Evolutionary conservation across 176 grass and related monocot genomes (phyloP).

Genomic region (Phyllostachys edulis): DNA sequence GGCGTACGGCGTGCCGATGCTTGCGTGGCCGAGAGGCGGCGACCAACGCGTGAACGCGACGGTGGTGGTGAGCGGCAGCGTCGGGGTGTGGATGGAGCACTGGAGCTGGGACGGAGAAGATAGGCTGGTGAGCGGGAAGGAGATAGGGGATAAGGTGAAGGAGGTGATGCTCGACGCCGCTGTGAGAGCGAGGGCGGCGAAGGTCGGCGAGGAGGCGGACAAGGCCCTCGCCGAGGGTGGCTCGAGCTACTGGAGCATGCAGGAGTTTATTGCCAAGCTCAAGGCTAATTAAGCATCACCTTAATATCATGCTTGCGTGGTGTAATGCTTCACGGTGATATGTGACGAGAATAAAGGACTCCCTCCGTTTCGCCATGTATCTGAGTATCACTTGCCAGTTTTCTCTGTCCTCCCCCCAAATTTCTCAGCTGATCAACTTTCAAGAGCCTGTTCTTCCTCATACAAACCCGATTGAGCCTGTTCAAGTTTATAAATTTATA

Average conservation of each 20-base stretch:
- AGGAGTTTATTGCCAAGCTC: constrained; percentile 31
- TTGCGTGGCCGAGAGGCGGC: constrained; percentile 51
- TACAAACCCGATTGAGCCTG: too few relatives aligned
- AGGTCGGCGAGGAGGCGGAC: constrained; percentile 2
- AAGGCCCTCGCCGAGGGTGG: constrained; percentile 39
- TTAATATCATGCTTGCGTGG: too few relatives aligned
- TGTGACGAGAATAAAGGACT: too few relatives aligned
- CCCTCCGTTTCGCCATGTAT: too few relatives aligned
- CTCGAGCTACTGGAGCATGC: constrained; percentile 21
- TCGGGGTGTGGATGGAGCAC: constrained; percentile 53
- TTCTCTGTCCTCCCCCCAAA: too few relatives aligned
- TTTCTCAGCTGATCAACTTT: too few relatives aligned
- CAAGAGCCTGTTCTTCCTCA: too few relatives aligned
- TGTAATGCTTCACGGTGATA: too few relatives aligned
- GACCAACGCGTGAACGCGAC: constrained; percentile 59
- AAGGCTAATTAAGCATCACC: background rate
- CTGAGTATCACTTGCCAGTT: too few relatives aligned
- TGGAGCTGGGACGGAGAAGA: constrained; percentile 63
- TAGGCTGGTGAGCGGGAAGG: constrained; percentile 27
- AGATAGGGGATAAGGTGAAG: constrained; percentile 47
- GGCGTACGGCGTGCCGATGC: constrained; percentile 41
- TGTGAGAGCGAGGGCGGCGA: background rate
- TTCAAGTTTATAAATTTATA: too few relatives aligned
- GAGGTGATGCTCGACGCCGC: constrained; percentile 46
- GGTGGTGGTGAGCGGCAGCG: constrained; percentile 19